Conservation (phyloP, 2,329 filamentous ascomycete species). For the Trichoderma sp. region DNA sequence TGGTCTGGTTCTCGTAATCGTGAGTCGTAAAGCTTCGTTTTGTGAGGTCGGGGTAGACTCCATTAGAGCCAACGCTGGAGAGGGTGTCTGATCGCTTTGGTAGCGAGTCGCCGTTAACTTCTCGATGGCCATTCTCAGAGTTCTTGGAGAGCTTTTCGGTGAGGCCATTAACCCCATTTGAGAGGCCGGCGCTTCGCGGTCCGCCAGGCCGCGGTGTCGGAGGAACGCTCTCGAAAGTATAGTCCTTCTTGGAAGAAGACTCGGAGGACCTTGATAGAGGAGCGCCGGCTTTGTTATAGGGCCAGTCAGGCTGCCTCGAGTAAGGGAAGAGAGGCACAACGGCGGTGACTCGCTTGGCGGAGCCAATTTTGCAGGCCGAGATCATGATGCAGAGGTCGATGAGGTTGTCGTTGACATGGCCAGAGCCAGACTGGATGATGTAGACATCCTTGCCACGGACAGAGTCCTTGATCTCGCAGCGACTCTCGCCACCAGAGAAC, state of each 20-base stretch:
- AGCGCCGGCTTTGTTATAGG: conserved; percentile 93
- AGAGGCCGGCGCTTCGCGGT: conserved; percentile 62
- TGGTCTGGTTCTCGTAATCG: conserved; percentile 60
- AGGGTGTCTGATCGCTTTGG: conserved; percentile 37
- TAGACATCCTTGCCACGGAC: conserved; percentile 98
- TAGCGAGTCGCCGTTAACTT: conserved; percentile 36
- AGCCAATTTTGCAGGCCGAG: conserved; percentile 94
- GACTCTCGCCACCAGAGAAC: conserved; percentile 92
- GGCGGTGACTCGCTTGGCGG: conserved; percentile 87
- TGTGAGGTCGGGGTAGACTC: conserved; percentile 41
- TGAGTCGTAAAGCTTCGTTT: conserved; percentile 59
- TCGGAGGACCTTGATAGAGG: conserved; percentile 71
- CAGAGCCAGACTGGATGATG: conserved; percentile 92
- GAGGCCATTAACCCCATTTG: conserved; percentile 65
- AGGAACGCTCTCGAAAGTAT: conserved; percentile 91
- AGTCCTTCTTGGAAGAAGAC: conserved; percentile 54
- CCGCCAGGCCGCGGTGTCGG: conserved; percentile 75
- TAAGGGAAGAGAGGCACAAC: conserved; percentile 96
- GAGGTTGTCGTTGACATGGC: conserved; percentile 92
- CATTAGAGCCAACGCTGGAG: conserved; percentile 36
- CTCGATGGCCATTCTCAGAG: conserved; percentile 41
- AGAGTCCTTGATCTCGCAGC: conserved; percentile 93
- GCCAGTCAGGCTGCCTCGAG: conserved; percentile 91
- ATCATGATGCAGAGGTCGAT: conserved; percentile 98
- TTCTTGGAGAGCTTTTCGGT: conserved; percentile 72